A percentile compares a stretch with the other conserved stretches of the same genome.
These are phyloP conservation scores for Wickerhamiella galacta DNA, from an alignment of 805 yeast genomes.

Conservation along the genomic window DNA sequence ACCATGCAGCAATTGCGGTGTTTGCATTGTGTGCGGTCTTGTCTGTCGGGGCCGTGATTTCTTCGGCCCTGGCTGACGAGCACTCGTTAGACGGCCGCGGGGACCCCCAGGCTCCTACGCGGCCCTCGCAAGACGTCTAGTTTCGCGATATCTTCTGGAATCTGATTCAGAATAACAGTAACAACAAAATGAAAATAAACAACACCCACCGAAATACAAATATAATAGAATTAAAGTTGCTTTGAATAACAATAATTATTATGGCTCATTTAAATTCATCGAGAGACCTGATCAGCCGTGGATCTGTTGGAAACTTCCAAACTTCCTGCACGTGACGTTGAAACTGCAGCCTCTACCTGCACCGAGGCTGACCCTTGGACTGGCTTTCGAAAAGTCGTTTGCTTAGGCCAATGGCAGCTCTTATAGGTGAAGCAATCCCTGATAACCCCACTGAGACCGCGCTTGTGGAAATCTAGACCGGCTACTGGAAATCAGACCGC, in stretches of 20 bases:
- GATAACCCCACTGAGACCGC: no score
- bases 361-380: no score
- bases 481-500: no score
- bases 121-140: no score
- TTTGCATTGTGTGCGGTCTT: slow-evolving; percentile 30
- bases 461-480: no score
- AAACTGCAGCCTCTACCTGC: no score
- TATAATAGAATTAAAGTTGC: not conserved
- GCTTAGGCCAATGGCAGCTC: no score
- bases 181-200: not conserved
- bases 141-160: not conserved
- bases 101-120: not conserved
- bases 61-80: slow-evolving; percentile 35
- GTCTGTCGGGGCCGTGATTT: slow-evolving; percentile 26
- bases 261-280: not conserved
- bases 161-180: not conserved
- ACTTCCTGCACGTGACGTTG: no score
- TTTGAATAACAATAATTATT: not conserved
- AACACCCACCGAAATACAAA: not conserved
- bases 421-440: no score
- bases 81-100: slow-evolving; percentile 21
- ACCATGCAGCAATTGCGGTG: slow-evolving; percentile 33
- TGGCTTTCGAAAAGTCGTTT: no score
- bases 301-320: no score
- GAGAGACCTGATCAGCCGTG: no score